phyloP scores from a whole-genome alignment of 805 yeast genomes.

The Diddensiella santjacobensis region DNA sequence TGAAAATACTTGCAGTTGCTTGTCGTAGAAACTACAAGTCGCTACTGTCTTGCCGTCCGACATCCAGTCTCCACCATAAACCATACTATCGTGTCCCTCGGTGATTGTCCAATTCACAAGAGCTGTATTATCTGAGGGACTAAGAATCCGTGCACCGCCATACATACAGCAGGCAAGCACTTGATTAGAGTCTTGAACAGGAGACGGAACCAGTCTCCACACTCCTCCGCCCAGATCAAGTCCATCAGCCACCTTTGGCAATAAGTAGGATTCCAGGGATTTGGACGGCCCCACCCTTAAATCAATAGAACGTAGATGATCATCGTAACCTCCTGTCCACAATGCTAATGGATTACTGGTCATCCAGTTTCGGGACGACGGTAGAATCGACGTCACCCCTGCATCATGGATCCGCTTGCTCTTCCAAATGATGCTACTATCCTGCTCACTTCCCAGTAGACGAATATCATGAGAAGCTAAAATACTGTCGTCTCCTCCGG shows the following conservation, averaged over 20 bases:
- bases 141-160: constrained; percentile 78
- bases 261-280: constrained; percentile 39
- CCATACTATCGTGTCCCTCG: constrained; percentile 81
- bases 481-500: constrained; percentile 85
- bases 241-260: constrained; percentile 42
- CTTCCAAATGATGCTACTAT: constrained; percentile 24
- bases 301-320: constrained; percentile 65
- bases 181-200: constrained; percentile 29
- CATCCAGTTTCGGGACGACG: constrained; percentile 45
- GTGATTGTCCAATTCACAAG: constrained; percentile 18
- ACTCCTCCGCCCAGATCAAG: constrained; percentile 85
- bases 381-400: constrained; percentile 81
- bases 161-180: constrained; percentile 90
- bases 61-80: constrained; percentile 92
- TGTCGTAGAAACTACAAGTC: constrained; percentile 92
- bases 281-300: constrained; percentile 49
- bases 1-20: constrained; percentile 72
- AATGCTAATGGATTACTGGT: constrained; percentile 43
- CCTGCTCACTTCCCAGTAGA: constrained; percentile 21
- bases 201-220: constrained; percentile 79
- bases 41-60: constrained; percentile 46
- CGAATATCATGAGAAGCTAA: constrained; percentile 71
- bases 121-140: constrained; percentile 39
- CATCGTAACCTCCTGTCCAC: constrained; percentile 94
- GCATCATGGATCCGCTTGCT: constrained; percentile 69